Conservation (phyloP, 768 basidiomycete genomes). For the Dacryopinax primogenitus region DNA sequence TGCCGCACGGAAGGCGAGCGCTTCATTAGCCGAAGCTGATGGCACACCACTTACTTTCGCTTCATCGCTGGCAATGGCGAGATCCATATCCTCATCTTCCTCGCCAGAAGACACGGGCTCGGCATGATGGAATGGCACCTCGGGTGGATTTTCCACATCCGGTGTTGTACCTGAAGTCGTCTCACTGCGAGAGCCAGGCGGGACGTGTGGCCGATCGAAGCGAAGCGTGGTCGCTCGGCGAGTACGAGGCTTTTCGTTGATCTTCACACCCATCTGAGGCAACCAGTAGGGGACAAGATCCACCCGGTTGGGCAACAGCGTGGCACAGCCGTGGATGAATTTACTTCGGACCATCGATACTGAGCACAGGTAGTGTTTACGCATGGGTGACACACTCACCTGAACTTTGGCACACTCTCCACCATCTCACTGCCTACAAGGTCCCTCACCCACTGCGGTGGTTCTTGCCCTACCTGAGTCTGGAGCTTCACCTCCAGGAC, state of each 20-base stretch:
- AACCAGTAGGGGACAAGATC: constrained; percentile 98
- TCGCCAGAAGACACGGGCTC: constrained; percentile 96
- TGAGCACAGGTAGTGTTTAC: not conserved
- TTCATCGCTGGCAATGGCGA: constrained; percentile 66
- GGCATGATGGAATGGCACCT: constrained; percentile 36
- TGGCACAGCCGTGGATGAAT: constrained; percentile 95
- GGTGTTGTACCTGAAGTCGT: constrained; percentile 45
- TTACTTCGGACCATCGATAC: constrained; percentile 37
- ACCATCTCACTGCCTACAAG: constrained; percentile 92
- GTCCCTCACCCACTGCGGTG: constrained; percentile 91
- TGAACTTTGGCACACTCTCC: constrained; percentile 96
- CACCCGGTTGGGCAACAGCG: constrained; percentile 79
- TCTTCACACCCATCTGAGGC: constrained; percentile 46
- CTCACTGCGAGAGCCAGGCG: not conserved
- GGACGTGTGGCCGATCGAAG: not conserved
- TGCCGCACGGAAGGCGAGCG: constrained; percentile 72
- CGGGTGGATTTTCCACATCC: constrained; percentile 53
- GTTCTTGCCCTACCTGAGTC: constrained; percentile 89
- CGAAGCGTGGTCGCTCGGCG: constrained; percentile 1
- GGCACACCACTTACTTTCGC: constrained; percentile 65
- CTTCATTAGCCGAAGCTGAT: constrained; percentile 62
- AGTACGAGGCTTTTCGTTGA: constrained; percentile 10
- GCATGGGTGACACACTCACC: constrained; percentile 34
- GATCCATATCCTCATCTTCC: constrained; percentile 62
- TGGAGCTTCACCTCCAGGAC: constrained; percentile 96